Base-by-base conservation (phyloP, 192 early-diverging fungal genomes). In the Ramicandelaber brevisporus region DNA sequence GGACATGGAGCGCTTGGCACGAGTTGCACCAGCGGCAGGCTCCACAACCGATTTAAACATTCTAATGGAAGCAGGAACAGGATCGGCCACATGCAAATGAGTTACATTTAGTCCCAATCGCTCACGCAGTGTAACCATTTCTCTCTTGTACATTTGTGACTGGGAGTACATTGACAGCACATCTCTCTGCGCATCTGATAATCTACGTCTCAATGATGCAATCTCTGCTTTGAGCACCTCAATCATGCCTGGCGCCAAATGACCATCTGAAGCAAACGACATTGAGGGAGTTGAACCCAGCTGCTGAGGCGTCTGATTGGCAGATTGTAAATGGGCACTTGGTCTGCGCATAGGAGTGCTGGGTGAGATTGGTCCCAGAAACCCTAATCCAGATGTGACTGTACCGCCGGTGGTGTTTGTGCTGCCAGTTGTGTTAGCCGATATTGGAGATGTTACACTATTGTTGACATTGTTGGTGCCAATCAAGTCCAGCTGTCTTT, bases 401-500 rank as follows among this genome's bases (percentile, higher is more conserved):
- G 7, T 16, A 16, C 29, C 17, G 26, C 25, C 3, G 44, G 38
- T 9, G 24, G 11, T 25, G 24, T 8, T 11, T 25, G 24, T 8
- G 8, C 11, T 14, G 26, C 29, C 4, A 45, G 43, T n/a, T n/a
- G n/a, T n/a, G n/a, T n/a, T n/a, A n/a, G n/a, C n/a, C n/a, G n/a
- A n/a, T n/a, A n/a, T n/a, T n/a, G n/a, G n/a, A n/a, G n/a, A n/a
- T n/a, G n/a, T n/a, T n/a, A n/a, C n/a, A n/a, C n/a, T n/a, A n/a
- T n/a, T n/a, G n/a, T n/a, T n/a, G n/a, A n/a, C n/a, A n/a, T n/a
- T n/a, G n/a, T 20, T 11, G 31, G 31, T 32, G n/a, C 39, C 30
- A 18, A 40, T 26, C 5, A 48, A 40, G 36, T 84, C 78, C 19
- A 85, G 35, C 27, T 77, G 78, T 27, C 81, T 78, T 34, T 82